Percentiles rank a stretch among this genome's conserved stretches.
These are phyloP conservation scores for Pyrenophora tritici-repentis DNA, from an alignment of 2,329 filamentous ascomycete genomes.

Conservation along the genomic window DNA sequence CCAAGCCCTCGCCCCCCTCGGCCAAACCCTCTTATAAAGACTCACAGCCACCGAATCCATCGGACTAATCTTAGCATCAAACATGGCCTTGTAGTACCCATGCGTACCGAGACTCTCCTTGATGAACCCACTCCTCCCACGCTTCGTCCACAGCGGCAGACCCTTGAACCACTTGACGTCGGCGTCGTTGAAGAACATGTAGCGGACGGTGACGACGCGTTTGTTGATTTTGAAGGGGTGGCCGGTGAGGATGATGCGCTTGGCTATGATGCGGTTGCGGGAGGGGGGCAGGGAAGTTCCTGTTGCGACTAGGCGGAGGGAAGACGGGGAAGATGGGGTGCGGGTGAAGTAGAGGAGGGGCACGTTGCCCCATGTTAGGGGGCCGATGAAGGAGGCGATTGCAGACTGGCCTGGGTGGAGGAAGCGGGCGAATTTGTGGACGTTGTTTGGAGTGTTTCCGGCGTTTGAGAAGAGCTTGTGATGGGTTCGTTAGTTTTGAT, in stretches of 20 bases:
- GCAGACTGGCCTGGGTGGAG: slow-evolving; percentile 88
- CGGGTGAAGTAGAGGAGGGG: slow-evolving; percentile 87
- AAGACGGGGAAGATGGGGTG: slow-evolving; percentile 45
- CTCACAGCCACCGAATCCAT: slow-evolving; percentile 93
- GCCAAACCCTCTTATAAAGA: slow-evolving; percentile 61
- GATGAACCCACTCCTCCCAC: slow-evolving; percentile 86
- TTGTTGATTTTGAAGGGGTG: slow-evolving; percentile 99
- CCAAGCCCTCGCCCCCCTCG: slow-evolving; percentile 65
- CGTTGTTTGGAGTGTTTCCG: slow-evolving; percentile 93
- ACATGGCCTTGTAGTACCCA: slow-evolving; percentile 99
- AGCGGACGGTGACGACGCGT: slow-evolving; percentile 92
- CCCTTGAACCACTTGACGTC: slow-evolving; percentile 99
- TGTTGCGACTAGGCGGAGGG: slow-evolving; percentile 77
- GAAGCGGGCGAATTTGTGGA: slow-evolving; percentile 94
- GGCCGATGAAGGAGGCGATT: slow-evolving; percentile 87
- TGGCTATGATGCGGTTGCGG: slow-evolving; percentile 79
- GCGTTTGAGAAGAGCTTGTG: slow-evolving; percentile 74
- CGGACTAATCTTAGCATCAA: slow-evolving; percentile 94
- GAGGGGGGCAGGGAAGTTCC: slow-evolving; percentile 84
- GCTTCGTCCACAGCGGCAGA: slow-evolving; percentile 88
- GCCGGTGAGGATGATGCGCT: slow-evolving; percentile 90
- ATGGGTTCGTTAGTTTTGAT: slow-evolving; percentile 5
- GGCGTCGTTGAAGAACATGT: slow-evolving; percentile 99
- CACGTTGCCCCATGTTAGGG: slow-evolving; percentile 89
- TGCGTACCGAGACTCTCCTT: slow-evolving; percentile 95